Conservation (phyloP, 257 asterid species). For the Sherardia arvensis region DNA sequence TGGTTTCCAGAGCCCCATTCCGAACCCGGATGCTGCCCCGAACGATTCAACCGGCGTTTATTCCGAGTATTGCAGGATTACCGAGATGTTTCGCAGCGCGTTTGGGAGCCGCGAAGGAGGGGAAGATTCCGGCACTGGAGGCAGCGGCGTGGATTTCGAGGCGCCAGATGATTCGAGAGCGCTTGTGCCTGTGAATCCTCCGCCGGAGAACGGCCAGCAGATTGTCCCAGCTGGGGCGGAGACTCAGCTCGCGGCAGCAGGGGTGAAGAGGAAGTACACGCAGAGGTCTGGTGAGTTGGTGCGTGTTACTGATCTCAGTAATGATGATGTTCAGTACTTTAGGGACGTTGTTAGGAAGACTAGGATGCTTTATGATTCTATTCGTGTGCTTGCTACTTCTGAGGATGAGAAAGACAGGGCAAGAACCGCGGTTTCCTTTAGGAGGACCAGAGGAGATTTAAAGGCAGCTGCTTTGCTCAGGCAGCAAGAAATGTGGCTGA, state of each 20-base stretch:
- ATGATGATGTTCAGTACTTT: conserved; percentile 44
- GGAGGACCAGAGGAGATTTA: conserved; percentile 48
- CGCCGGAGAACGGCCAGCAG: not conserved
- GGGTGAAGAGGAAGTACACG: conserved; percentile 25
- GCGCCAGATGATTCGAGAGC: conserved; percentile 36
- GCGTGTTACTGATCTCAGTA: conserved; percentile 53
- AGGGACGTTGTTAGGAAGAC: conserved; percentile 43
- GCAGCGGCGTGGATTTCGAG: conserved; percentile 12
- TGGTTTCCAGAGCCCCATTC: conserved; percentile 7
- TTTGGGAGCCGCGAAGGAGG: conserved; percentile 12
- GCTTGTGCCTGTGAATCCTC: conserved; percentile 27
- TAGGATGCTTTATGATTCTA: conserved; percentile 61
- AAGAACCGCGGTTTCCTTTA: conserved; percentile 7
- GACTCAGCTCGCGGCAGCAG: conserved; percentile 17
- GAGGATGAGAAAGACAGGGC: conserved; percentile 36
- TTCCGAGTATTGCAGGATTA: conserved; percentile 45
- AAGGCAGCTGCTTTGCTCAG: conserved; percentile 60
- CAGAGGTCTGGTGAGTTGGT: conserved; percentile 71
- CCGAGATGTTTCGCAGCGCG: conserved; percentile 39
- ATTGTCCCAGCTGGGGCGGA: conserved; percentile 7
- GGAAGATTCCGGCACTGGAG: conserved; percentile 8
- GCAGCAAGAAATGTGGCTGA: conserved; percentile 52
- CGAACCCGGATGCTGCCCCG: not conserved
- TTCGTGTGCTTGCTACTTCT: conserved; percentile 38
- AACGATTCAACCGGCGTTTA: conserved; percentile 21